Percentiles rank a stretch among this genome's conserved stretches.
These are phyloP conservation scores for Lactifluus rugatus DNA, from an alignment of 768 basidiomycete species.

Conservation along the genomic window DNA sequence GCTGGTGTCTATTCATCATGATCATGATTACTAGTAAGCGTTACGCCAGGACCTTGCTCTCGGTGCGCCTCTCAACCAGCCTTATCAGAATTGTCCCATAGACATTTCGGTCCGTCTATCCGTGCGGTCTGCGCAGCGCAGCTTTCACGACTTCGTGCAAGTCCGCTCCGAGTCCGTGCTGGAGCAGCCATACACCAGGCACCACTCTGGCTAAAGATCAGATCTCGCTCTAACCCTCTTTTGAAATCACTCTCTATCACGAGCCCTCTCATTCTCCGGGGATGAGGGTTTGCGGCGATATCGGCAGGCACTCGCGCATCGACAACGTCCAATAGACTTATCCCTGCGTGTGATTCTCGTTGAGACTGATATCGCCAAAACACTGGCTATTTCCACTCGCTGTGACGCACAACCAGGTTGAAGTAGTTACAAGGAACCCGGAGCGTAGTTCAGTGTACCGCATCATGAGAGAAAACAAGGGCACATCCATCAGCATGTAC, in stretches of 20 bases:
- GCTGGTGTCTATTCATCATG: background rate
- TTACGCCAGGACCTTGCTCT: background rate
- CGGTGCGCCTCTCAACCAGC: background rate
- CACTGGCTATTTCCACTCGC: background rate
- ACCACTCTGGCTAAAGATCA: background rate
- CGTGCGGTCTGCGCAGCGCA: background rate
- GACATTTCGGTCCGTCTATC: slow-evolving; percentile 1
- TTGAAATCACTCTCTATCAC: background rate
- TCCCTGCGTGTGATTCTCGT: background rate
- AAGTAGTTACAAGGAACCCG: background rate
- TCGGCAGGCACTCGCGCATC: background rate
- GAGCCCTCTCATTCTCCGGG: background rate
- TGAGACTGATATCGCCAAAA: background rate
- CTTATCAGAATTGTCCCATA: background rate
- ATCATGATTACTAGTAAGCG: background rate
- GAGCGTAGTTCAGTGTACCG: background rate
- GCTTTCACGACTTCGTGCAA: background rate
- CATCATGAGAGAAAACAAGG: background rate
- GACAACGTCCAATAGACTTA: background rate
- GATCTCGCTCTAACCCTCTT: background rate
- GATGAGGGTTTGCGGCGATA: background rate
- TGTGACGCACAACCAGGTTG: background rate
- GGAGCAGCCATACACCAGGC: background rate
- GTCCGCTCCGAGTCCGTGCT: background rate
- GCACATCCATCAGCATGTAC: background rate